These are phyloP conservation scores for Daldinia bambusicola DNA, from an alignment of 495 filamentous ascomycete genomes.

Conservation along the genomic window DNA sequence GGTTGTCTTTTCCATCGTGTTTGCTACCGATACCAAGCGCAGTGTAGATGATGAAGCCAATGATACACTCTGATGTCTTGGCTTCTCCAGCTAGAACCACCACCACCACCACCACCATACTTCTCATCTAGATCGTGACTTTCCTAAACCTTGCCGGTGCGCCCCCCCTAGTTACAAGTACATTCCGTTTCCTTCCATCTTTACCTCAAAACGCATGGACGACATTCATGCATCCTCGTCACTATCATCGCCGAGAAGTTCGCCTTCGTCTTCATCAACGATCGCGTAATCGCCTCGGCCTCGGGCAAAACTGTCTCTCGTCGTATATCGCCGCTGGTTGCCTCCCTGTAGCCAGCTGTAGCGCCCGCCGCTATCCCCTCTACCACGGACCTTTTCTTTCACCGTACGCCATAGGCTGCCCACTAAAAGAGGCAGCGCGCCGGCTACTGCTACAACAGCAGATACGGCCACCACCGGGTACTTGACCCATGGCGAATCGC, in stretches of 20 bases:
- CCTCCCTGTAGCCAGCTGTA: slow-evolving; percentile 60
- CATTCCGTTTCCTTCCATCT: slow-evolving; percentile 15
- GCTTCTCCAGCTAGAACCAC: background rate
- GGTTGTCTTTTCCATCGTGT: slow-evolving; percentile 17
- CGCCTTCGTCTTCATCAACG: slow-evolving; percentile 92
- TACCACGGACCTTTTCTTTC: slow-evolving; percentile 56
- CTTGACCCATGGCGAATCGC: slow-evolving; percentile 74
- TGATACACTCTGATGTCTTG: background rate
- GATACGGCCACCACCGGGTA: slow-evolving; percentile 83
- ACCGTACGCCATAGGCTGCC: slow-evolving; percentile 73
- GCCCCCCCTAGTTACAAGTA: slow-evolving; percentile 39
- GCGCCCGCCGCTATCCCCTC: slow-evolving; percentile 49
- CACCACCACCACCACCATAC: slow-evolving; percentile 4
- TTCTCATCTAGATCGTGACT: slow-evolving; percentile 24
- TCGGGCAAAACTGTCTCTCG: slow-evolving; percentile 83
- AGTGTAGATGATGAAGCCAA: slow-evolving; percentile 16
- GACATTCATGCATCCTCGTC: slow-evolving; percentile 79
- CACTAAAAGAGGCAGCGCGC: slow-evolving; percentile 77
- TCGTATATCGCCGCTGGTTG: slow-evolving; percentile 75
- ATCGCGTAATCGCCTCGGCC: slow-evolving; percentile 84
- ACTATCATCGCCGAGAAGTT: slow-evolving; percentile 90
- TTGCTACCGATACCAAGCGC: slow-evolving; percentile 12
- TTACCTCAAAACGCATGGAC: background rate
- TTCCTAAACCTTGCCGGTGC: slow-evolving; percentile 37
- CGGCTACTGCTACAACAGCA: slow-evolving; percentile 77